Evolutionary conservation across 805 yeast species (phyloP), one percentile per base, ranked within the genome.

Genomic region (Starmerella sp.): DNA sequence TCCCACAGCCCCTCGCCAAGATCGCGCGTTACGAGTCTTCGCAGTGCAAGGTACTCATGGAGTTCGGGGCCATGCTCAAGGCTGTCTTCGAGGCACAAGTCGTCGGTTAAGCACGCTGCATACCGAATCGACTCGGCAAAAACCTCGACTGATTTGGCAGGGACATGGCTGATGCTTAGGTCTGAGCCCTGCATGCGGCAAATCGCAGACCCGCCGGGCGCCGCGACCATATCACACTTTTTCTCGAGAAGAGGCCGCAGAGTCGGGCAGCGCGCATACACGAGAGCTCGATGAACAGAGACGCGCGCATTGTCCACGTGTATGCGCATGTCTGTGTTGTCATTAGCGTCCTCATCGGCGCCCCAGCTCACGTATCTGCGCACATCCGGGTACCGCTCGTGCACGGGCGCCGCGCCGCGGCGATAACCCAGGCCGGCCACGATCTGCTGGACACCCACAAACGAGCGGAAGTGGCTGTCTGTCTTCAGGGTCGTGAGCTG

Each of bases 241-340:
- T 17, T 14, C 17, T 31, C 44, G 3, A 55, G n/a, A 6, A 58
- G 44, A 5, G 47, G 45, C 22, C 51, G 46, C 4, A 62, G 44
- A 1, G 55, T 45, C 6, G 65, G 63, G 50, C 63, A 61, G 9
- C 65, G 52, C 13, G 60, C 64, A 11, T 47, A 52, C 13, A 62
- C 41, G 7, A 61, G 51, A 2, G 61, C 58, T 1, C 37, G 8
- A 39, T 59, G 62, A 5, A 57, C 60, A 9, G 37, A 42, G 1
- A 59, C 31, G 6, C 7, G 8, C 11, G 30, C 6, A 22, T 41
- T 51, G 3, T 28, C 48, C 14, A 37, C 51, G 6, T 15, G 17
- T 10, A 52, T 8, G 17, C 15, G 4, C 22, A 45, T 5, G 14
- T 53, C 54, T 14, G 45, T 31, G 13, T 28, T 28, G 13, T 38